Evolutionary conservation across 768 basidiomycete genomes (phyloP), one percentile per base, ranked within the genome.

Genomic region (Amylocystis lapponica): DNA sequence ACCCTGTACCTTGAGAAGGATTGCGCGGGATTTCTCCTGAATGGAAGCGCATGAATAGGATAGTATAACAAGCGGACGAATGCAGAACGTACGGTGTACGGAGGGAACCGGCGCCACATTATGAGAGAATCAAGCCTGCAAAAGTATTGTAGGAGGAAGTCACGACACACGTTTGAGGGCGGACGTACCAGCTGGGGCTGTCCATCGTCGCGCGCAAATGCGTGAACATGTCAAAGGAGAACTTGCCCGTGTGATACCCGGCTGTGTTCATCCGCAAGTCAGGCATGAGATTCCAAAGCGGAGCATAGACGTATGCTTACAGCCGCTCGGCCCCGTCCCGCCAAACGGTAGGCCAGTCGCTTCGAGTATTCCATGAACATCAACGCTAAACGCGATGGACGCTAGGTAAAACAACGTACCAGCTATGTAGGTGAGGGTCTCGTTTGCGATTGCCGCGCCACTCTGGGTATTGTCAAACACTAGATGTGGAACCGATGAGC

Each of bases 201-300:
- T 72, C 67, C 8, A 75, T 32, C 0, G 81, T 75, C 4, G 80
- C 58, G 39, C 90, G 75, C 20, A 75, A 51, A 57, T 91, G 87
- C 0, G 86, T 88, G 64, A 93, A 92, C 56, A 74, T 67, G 47
- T 88, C 83, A 51, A 91, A 92, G 4, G 70, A 66, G 54, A 67
- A 83, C 55, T 88, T 88, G 27, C 88, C 83, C 3, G 81, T 79
- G 55, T 85, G 79, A 43, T 72, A 68, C 11, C 89, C 81, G 45
- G 69, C 86, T 83, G 27, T n/a, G n/a, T 45, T 17, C 16, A 22
- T 16, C 25, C 11, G 32, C 29, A 3, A 36, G 37, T 36, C 34
- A 30, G 27, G 39, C 20, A 33, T 3, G 20, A n/a, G 26, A 27
- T 9, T 9, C 25, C n/a, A 26, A 23, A 22, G 4, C 4, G 3